Conservation (phyloP, 129 eudicot species). For the Apium graveolens region DNA sequence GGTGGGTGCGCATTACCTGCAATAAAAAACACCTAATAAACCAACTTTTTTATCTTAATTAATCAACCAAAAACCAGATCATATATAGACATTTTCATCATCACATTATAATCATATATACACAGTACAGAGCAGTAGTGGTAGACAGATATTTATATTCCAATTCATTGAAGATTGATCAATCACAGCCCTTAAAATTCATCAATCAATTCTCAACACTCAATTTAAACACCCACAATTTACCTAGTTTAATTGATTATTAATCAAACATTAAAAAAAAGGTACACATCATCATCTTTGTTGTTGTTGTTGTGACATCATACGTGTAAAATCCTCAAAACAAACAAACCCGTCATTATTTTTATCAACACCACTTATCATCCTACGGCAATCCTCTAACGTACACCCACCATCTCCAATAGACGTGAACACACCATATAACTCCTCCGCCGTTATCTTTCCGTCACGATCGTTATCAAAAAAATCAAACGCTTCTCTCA, state of each 20-base stretch:
- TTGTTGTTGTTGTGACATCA: slow-evolving; percentile 53
- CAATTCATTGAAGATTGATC: slow-evolving; percentile 2
- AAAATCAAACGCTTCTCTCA: slow-evolving; percentile 55
- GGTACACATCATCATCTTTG: slow-evolving; percentile 21
- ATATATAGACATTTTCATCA: neutral
- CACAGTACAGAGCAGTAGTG: neutral
- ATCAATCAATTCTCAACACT: neutral
- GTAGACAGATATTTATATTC: neutral
- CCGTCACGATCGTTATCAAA: slow-evolving; percentile 80
- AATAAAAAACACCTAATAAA: neutral
- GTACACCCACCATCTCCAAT: slow-evolving; percentile 63
- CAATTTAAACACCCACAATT: neutral
- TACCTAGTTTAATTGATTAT: neutral
- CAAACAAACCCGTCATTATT: slow-evolving; percentile 81
- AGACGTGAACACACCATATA: slow-evolving; percentile 36
- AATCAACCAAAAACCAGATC: neutral
- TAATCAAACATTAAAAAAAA: neutral
- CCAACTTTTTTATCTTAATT: neutral
- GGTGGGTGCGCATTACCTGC: too few species aligned
- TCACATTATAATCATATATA: neutral
- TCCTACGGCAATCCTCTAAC: slow-evolving; percentile 71
- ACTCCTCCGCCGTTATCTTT: slow-evolving; percentile 63
- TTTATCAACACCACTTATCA: slow-evolving; percentile 68
- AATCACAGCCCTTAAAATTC: neutral
- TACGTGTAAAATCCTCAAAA: slow-evolving; percentile 58